These are phyloP conservation scores for Ormosia emarginata DNA, from an alignment of 306 rosid species.

Conservation along the genomic window DNA sequence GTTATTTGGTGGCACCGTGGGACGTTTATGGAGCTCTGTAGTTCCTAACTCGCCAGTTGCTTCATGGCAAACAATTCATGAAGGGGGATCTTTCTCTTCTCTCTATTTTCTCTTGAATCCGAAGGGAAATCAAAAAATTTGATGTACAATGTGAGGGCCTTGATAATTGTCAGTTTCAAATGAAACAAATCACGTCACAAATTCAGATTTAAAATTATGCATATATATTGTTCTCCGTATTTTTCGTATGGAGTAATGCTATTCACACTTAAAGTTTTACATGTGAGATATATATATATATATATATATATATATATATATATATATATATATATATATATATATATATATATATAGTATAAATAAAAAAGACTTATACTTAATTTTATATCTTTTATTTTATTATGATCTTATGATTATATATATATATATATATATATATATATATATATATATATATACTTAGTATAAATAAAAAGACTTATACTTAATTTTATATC, in stretches of 20 bases:
- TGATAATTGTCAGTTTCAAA: background rate
- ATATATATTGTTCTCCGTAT: background rate
- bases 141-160: background rate
- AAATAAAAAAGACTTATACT: no score
- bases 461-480: no score
- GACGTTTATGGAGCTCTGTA: background rate
- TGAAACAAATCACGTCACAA: background rate
- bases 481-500: no score
- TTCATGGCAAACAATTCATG: background rate
- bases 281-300: no score
- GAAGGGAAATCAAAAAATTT: background rate
- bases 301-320: no score
- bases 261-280: no score
- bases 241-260: background rate
- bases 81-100: slow-evolving; percentile 6
- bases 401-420: no score
- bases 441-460: no score
- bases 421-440: no score
- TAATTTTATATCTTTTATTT: no score
- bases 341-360: no score
- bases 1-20: background rate
- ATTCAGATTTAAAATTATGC: background rate
- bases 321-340: no score
- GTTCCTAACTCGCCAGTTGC: background rate
- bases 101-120: background rate